These are phyloP conservation scores for Pythium myriotylum DNA, from an alignment of 352 stramenopile genomes.

Conservation along the genomic window DNA sequence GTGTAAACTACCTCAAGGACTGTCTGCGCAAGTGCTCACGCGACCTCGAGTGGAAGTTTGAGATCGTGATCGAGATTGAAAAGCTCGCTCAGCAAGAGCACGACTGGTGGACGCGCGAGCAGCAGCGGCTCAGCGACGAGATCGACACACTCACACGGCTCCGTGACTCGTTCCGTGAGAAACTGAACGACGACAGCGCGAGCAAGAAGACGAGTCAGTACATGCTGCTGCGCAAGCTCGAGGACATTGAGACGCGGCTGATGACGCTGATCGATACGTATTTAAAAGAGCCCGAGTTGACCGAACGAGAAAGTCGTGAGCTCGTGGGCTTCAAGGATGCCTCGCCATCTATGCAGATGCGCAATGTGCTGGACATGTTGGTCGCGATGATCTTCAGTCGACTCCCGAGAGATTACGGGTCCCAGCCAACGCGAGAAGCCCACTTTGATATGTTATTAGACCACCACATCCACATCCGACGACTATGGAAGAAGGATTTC, in stretches of 20 bases:
- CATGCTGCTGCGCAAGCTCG: constrained; percentile 73
- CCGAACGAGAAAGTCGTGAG: constrained; percentile 20
- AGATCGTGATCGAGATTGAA: constrained; percentile 71
- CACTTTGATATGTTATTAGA: constrained; percentile 80
- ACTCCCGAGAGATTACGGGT: constrained; percentile 66
- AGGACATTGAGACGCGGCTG: constrained; percentile 79
- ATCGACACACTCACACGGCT: constrained; percentile 77
- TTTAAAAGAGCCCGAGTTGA: constrained; percentile 57
- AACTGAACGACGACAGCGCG: constrained; percentile 33
- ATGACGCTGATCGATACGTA: constrained; percentile 59
- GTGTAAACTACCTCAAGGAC: constrained; percentile 82
- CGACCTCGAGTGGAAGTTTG: constrained; percentile 81
- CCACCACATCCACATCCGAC: constrained; percentile 77
- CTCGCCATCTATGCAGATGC: constrained; percentile 24
- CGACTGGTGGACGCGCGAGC: constrained; percentile 39
- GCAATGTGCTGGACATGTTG: constrained; percentile 86
- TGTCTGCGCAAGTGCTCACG: constrained; percentile 72
- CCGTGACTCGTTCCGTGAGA: constrained; percentile 70
- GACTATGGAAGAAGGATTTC: constrained; percentile 86
- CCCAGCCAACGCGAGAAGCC: constrained; percentile 54
- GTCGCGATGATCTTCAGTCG: constrained; percentile 85
- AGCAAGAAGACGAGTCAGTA: constrained; percentile 37
- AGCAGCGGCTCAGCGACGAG: constrained; percentile 63
- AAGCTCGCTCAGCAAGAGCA: constrained; percentile 70
- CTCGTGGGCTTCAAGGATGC: constrained; percentile 20